Evolutionary conservation across 1,284 basidiomycete species (phyloP).

Genomic region (Puccinia coronata): DNA sequence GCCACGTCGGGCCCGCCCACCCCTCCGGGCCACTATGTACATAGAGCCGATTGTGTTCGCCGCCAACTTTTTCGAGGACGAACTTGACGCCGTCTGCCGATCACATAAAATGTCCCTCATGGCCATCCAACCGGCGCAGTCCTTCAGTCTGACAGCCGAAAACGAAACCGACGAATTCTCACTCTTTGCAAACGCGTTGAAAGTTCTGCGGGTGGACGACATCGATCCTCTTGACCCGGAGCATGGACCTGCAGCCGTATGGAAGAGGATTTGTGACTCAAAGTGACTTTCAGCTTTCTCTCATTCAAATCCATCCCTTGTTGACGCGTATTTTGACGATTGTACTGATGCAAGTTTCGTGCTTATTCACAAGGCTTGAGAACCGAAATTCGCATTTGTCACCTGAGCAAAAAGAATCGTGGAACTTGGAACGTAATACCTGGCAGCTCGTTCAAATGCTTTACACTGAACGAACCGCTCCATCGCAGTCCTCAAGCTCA

Average conservation of each 20-base stretch:
- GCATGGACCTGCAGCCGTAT: constrained; percentile 44
- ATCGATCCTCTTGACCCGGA: constrained; percentile 44
- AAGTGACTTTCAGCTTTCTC: constrained; percentile 33
- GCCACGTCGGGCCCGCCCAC: too few relatives aligned
- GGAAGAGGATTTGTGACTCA: constrained; percentile 44
- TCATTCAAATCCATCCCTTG: neutral
- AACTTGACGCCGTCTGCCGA: neutral
- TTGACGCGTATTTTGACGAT: neutral
- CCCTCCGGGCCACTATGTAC: too few relatives aligned
- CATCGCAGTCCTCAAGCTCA: neutral
- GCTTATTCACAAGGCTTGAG: constrained; percentile 4
- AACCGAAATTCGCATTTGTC: constrained; percentile 28
- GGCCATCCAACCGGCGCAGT: neutral
- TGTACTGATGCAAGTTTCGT: neutral
- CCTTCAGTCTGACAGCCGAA: constrained; percentile 7
- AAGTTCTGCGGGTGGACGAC: constrained; percentile 17
- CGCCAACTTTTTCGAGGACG: neutral
- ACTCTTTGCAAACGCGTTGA: constrained; percentile 43
- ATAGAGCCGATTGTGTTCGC: too few relatives aligned
- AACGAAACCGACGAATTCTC: constrained; percentile 35
- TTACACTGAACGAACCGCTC: constrained; percentile 54
- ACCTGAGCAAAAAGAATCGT: constrained; percentile 60
- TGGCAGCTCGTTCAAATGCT: constrained; percentile 77
- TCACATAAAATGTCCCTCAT: constrained; percentile 29
- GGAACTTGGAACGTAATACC: constrained; percentile 74